phyloP scores from a whole-genome alignment of 2,329 filamentous ascomycete species.

The Cordyceps fumosorosea region DNA sequence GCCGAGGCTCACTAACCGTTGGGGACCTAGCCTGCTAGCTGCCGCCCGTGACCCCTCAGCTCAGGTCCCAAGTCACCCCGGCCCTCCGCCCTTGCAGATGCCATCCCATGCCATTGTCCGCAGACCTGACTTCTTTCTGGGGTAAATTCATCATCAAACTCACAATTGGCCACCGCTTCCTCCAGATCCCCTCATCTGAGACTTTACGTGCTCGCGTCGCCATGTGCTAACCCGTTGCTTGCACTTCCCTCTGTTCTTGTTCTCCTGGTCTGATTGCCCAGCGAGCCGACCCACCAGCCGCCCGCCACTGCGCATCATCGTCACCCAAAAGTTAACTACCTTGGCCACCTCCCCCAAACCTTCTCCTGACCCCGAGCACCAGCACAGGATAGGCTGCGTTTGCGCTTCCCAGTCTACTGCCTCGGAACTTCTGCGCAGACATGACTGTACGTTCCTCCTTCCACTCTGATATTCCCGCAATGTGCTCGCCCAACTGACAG shows the following conservation, averaged over 20 bases:
- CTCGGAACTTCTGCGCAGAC: constrained; percentile 1
- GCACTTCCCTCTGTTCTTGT: constrained; percentile 4
- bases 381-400: constrained; percentile 1
- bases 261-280: not conserved
- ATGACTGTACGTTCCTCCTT: constrained; percentile 10
- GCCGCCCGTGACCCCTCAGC: not conserved
- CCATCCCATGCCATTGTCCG: not conserved
- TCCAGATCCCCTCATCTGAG: not conserved
- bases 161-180: not conserved
- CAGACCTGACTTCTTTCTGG: not conserved
- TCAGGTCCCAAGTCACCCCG: not conserved
- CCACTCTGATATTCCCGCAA: not conserved
- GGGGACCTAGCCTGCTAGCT: not conserved
- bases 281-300: constrained; percentile 8
- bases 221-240: constrained; percentile 12
- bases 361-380: constrained; percentile 7
- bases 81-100: constrained; percentile 3
- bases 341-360: not conserved
- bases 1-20: constrained; percentile 7
- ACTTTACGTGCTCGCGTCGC: constrained; percentile 1
- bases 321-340: not conserved
- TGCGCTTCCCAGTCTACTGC: constrained; percentile 4
- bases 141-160: not conserved
- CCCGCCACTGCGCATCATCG: constrained; percentile 1
- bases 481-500: not conserved